Conservation (phyloP, 495 filamentous ascomycete genomes). For the Patellaria atrata region DNA sequence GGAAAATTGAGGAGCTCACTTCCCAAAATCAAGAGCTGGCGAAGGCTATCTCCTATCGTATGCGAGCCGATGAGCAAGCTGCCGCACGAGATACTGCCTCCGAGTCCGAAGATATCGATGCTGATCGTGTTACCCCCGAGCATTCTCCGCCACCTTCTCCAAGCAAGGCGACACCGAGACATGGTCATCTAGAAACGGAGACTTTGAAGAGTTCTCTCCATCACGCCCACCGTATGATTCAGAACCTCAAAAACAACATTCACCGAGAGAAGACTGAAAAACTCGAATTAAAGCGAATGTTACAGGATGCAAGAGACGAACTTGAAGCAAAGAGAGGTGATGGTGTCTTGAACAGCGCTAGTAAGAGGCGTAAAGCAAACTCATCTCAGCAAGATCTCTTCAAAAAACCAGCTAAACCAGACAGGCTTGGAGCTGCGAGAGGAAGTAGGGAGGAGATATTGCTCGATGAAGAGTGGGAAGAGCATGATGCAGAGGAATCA, state of each 20-base stretch:
- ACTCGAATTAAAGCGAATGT: constrained; percentile 83
- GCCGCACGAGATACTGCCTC: constrained; percentile 34
- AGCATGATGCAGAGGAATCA: constrained; percentile 42
- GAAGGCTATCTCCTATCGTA: constrained; percentile 58
- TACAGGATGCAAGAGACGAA: constrained; percentile 91
- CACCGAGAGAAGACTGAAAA: constrained; percentile 98
- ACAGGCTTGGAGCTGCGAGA: constrained; percentile 63
- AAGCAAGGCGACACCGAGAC: constrained; percentile 76
- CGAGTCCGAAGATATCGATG: constrained; percentile 48
- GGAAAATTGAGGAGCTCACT: constrained; percentile 71
- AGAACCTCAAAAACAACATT: constrained; percentile 83
- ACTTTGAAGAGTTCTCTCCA: constrained; percentile 85
- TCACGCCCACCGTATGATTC: constrained; percentile 91
- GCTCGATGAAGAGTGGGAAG: constrained; percentile 78
- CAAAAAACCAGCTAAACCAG: constrained; percentile 61
- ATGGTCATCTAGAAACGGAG: constrained; percentile 81
- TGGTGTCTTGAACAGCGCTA: constrained; percentile 31
- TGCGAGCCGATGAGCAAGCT: constrained; percentile 49
- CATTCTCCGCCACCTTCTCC: constrained; percentile 83
- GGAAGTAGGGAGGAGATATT: constrained; percentile 61
- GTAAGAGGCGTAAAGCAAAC: constrained; percentile 58
- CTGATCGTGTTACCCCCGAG: constrained; percentile 64
- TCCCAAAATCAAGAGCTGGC: constrained; percentile 82
- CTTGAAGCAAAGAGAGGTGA: constrained; percentile 60
- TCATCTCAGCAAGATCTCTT: constrained; percentile 45